Evolutionary conservation across 495 filamentous ascomycete genomes (phyloP).

Genomic region (Tuber borchii): DNA sequence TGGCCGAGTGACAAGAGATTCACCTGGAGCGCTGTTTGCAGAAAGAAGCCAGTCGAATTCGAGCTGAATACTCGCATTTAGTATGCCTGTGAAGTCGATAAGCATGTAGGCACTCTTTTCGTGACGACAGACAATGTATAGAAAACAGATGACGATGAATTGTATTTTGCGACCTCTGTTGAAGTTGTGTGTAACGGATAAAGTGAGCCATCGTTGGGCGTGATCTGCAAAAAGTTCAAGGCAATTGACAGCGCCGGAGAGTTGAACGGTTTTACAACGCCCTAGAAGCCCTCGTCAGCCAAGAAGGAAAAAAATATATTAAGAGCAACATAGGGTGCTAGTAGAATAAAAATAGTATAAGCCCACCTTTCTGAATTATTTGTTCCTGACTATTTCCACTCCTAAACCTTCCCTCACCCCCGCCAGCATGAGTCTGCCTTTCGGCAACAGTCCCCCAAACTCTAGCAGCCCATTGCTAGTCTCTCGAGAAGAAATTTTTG

Average conservation of each 20-base stretch:
- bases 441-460: constrained; percentile 84
- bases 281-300: constrained; percentile 38
- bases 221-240: constrained; percentile 33
- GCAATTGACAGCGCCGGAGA: constrained; percentile 47
- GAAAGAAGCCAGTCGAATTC: not conserved
- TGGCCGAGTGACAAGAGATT: not conserved
- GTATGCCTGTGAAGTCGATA: constrained; percentile 85
- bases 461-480: constrained; percentile 67
- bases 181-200: constrained; percentile 71
- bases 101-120: constrained; percentile 66
- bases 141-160: constrained; percentile 72
- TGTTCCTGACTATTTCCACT: constrained; percentile 59
- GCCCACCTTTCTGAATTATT: constrained; percentile 58
- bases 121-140: constrained; percentile 77
- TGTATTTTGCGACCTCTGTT: constrained; percentile 76
- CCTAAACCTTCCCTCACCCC: constrained; percentile 53
- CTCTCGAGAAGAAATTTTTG: constrained; percentile 85
- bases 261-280: constrained; percentile 51
- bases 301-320: not conserved
- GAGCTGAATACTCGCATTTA: constrained; percentile 47
- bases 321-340: not conserved
- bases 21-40: not conserved
- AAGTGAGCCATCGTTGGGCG: constrained; percentile 54
- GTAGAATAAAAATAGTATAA: constrained; percentile 8
- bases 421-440: constrained; percentile 63